Conservation (phyloP, 2,329 filamentous ascomycete genomes). For the Epichloe brachyelytri region DNA sequence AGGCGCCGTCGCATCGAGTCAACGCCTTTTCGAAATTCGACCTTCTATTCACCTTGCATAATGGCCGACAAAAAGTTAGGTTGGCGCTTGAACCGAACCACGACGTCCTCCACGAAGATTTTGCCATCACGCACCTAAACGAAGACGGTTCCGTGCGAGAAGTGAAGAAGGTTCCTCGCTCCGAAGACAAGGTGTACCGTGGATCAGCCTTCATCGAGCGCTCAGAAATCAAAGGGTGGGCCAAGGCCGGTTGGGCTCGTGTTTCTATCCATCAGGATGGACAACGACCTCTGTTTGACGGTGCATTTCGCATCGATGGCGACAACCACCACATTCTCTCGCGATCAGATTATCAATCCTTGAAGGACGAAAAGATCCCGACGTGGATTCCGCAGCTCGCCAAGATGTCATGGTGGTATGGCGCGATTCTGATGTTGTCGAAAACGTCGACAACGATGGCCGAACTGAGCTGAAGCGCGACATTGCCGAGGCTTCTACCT, state of each 20-base stretch:
- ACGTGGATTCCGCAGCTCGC: conserved; percentile 35
- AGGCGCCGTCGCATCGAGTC: conserved; percentile 65
- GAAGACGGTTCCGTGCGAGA: conserved; percentile 54
- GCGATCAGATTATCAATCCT: conserved; percentile 57
- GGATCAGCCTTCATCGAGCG: conserved; percentile 62
- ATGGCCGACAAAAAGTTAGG: conserved; percentile 56
- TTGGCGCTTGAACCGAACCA: conserved; percentile 80
- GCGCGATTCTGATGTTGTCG: conserved; percentile 72
- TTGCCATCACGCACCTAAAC: conserved; percentile 59
- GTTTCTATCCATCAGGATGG: conserved; percentile 71
- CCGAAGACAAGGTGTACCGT: conserved; percentile 71
- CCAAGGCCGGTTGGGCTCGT: conserved; percentile 74
- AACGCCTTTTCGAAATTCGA: conserved; percentile 76
- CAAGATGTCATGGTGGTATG: conserved; percentile 82
- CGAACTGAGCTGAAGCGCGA: conserved; percentile 54
- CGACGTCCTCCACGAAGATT: conserved; percentile 69
- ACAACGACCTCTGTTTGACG: conserved; percentile 69
- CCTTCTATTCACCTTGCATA: conserved; percentile 63
- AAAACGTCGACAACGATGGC: conserved; percentile 14
- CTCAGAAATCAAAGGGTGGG: conserved; percentile 52
- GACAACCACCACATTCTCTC: conserved; percentile 83
- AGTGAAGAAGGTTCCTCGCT: conserved; percentile 57
- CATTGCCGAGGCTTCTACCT: conserved; percentile 35
- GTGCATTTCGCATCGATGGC: conserved; percentile 67
- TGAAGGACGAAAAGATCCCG: conserved; percentile 61